Percentiles rank a stretch among this genome's conserved stretches.
phyloP scores from a whole-genome alignment of 768 basidiomycete species.

The Mycena olivaceomarginata region DNA sequence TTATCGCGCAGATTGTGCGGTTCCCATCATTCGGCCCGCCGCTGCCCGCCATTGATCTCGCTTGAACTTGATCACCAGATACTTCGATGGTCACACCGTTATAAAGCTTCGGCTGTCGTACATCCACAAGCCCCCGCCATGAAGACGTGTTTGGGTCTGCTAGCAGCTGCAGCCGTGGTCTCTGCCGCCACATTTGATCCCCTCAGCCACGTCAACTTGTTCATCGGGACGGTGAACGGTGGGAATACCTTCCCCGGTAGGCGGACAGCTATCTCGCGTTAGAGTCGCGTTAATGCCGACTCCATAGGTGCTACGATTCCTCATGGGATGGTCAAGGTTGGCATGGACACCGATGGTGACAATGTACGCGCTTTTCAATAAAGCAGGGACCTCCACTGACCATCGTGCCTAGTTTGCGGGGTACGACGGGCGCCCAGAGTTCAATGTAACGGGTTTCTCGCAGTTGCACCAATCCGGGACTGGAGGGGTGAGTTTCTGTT shows the following conservation, averaged over 20 bases:
- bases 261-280: constrained; percentile 22
- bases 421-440: constrained; percentile 65
- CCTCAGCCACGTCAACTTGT: constrained; percentile 66
- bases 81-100: constrained; percentile 23
- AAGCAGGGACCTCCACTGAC: constrained; percentile 7
- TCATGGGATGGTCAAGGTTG: constrained; percentile 83
- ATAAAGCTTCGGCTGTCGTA: constrained; percentile 13
- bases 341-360: constrained; percentile 80
- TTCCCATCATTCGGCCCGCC: constrained; percentile 14
- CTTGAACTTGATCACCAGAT: constrained; percentile 2
- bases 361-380: constrained; percentile 61
- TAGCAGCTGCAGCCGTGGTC: constrained; percentile 15
- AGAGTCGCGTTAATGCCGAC: constrained; percentile 10
- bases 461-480: constrained; percentile 80
- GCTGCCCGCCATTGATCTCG: background rate
- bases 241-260: constrained; percentile 81
- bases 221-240: constrained; percentile 79
- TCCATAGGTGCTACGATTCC: constrained; percentile 75
- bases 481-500: constrained; percentile 66
- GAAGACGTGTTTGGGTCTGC: constrained; percentile 11
- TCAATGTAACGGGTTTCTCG: constrained; percentile 74
- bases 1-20: background rate
- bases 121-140: constrained; percentile 2
- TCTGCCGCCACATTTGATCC: constrained; percentile 33
- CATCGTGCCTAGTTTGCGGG: constrained; percentile 62